Base-by-base conservation (phyloP, 192 early-diverging fungal species). In the Kappamyces sp. region DNA sequence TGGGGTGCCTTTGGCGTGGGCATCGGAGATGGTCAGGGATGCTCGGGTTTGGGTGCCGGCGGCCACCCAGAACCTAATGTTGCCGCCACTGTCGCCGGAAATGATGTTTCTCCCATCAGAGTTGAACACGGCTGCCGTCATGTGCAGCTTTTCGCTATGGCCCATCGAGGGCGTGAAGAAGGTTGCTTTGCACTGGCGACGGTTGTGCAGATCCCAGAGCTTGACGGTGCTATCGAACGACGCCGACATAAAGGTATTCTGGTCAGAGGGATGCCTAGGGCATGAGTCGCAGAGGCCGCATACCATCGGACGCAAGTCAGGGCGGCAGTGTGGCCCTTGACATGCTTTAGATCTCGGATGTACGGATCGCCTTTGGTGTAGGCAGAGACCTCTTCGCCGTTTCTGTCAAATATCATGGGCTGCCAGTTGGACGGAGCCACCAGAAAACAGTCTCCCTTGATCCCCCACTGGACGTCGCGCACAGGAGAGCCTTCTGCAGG, bases 321-420 rank as follows among this genome's bases (percentile, higher is more conserved):
- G 2, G 85, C 76, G 0, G 87, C 81, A 2, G 90, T 81, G 63
- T 98, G 95, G 5, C 95, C 95, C 45, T 81, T 81, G 35, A 90
- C 91, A 38, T 88, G 66, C 12, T 91, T 76, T 70, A 89, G 73
- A 63, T 98, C 95, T 7, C 86, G 76, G 37, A 98, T 84, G 63
- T 98, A 98, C 57, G 89, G 88, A 65, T 98, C 95, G 32, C 95
- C 95, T 59, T 93, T 93, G 54, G 79, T 72, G 49, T 79, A 91
- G 59, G 91, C 88, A 7, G 61, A 70, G 40, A 91, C 57, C 39
- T 80, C 66, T n/a, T 75, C 50, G 0, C 95, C 95, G 64, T 90
- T 87, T 2, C 84, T 78, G 54, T 88, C 83, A 54, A 84, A 91
- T 9, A 98, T 61, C 61, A 87, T 88, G 6, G 86, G 74, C 49